phyloP scores from a whole-genome alignment of 148 eudicot genomes.

The Rhododendron simsii region DNA sequence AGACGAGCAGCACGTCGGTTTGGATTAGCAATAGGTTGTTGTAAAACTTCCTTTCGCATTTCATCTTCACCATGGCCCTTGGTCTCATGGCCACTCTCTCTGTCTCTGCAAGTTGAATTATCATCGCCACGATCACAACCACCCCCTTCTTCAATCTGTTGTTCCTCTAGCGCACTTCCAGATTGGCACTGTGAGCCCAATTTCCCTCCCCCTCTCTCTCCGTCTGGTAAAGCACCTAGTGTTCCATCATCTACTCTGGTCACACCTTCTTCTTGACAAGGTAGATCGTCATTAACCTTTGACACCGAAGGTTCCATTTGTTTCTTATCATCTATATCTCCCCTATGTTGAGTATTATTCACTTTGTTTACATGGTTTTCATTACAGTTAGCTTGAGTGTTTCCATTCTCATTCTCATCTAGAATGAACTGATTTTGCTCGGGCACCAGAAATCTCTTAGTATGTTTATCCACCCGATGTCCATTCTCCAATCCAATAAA shows the following conservation, averaged over 20 bases:
- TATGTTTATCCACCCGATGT: conserved; percentile 12
- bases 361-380: conserved; percentile 13
- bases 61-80: conserved; percentile 2
- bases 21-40: conserved; percentile 14
- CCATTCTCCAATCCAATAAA: conserved; percentile 38
- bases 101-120: conserved; percentile 11
- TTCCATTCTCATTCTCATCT: conserved; percentile 14
- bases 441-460: conserved; percentile 8
- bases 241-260: neutral
- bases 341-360: neutral
- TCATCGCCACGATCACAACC: conserved; percentile 14
- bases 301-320: conserved; percentile 19
- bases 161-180: conserved; percentile 10
- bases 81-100: neutral
- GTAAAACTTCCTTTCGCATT: conserved; percentile 8
- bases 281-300: conserved; percentile 5
- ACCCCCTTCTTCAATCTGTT: conserved; percentile 16
- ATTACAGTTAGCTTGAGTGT: conserved; percentile 14
- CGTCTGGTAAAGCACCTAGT: neutral
- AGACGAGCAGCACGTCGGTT: conserved; percentile 11
- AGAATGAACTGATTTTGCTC: conserved; percentile 21
- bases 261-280: conserved; percentile 4
- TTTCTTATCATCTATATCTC: conserved; percentile 10
- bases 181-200: conserved; percentile 13
- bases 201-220: conserved; percentile 14